Evolutionary conservation across 805 yeast species (phyloP), one percentile per base, ranked within the genome.

Genomic region (Saturnispora saitoi): DNA sequence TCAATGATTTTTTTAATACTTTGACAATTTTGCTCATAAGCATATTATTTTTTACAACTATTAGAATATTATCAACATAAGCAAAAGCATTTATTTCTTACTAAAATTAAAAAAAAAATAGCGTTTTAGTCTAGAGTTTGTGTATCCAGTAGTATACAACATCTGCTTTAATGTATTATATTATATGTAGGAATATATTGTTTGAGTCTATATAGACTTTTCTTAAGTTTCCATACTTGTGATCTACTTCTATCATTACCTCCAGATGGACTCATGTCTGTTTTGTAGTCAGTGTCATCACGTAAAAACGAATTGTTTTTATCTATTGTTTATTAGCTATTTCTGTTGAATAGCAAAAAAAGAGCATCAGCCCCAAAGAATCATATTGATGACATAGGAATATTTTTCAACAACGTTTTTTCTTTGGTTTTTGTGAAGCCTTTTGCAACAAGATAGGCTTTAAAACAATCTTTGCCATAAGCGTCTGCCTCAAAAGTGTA

Each of bases 241-340:
- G 17, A 4, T 28, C 12, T 4, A 6, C 14, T n/a, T 3, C 19
- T 31, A 17, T 7, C 22, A 17, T 29, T 24, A 4, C 47, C 47
- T 15, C n/a, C 17, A 1, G 52, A 48, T 24, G 50, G 54, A 28
- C 30, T 10, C 11, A 47, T 20, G 19, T 45, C 49, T 2, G 45
- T 34, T 5, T 42, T 28, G 31, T 42, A 41, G 32, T 51, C 51
- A 5, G 50, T 40, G 1, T 42, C 32, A 11, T 50, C 53, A 32
- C 48, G 48, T 2, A 50, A 32, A 28, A 52, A 52, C 11, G 50
- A 50, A 38, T 32, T 49, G 12, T 52, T 47, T 3, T 45, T 41
- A 42, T 47, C 53, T 15, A 38, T n/a, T 32, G 47, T 4, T 12
- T 2, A 47, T 30, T 2, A 15, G 2, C 34, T 42, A 47, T 9